Percentiles rank a stretch among this genome's conserved stretches.
phyloP scores from a whole-genome alignment of 2,329 filamentous ascomycete species.

The Ramularia endophylla region DNA sequence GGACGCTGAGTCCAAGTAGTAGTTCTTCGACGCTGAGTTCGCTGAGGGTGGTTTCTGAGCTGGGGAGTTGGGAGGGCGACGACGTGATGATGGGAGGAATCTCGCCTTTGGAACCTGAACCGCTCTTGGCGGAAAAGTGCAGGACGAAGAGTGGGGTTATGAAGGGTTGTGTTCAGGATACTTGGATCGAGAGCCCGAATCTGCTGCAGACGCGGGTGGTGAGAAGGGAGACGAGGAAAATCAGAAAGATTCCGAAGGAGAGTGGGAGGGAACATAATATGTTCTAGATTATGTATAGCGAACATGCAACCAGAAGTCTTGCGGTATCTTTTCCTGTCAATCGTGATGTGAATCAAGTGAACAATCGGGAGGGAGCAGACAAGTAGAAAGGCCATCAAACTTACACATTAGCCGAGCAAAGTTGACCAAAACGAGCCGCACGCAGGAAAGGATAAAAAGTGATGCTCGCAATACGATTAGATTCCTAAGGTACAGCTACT shows the following conservation, averaged over 20 bases:
- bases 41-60: neutral
- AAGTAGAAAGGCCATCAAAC: too few species aligned
- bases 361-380: too few species aligned
- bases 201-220: neutral
- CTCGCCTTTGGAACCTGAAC: neutral
- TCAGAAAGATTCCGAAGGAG: neutral
- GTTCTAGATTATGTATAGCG: too few species aligned
- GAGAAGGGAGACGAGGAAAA: neutral
- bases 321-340: too few species aligned
- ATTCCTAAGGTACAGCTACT: too few species aligned
- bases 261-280: neutral
- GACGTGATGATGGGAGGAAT: slow-evolving; percentile 12
- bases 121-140: too few species aligned
- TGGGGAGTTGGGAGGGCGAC: slow-evolving; percentile 8
- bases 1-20: slow-evolving; percentile 15
- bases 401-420: too few species aligned
- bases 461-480: too few species aligned
- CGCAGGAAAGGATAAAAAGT: too few species aligned
- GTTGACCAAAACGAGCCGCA: too few species aligned
- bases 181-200: slow-evolving; percentile 1
- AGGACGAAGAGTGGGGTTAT: neutral
- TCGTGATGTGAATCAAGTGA: too few species aligned
- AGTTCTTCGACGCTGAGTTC: slow-evolving; percentile 8
- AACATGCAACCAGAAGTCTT: too few species aligned
- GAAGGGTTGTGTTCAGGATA: neutral